A percentile compares a stretch with the other conserved stretches of the same genome.
phyloP scores from a whole-genome alignment of 352 stramenopile genomes.

The Phytophthora macrochlamydospora region DNA sequence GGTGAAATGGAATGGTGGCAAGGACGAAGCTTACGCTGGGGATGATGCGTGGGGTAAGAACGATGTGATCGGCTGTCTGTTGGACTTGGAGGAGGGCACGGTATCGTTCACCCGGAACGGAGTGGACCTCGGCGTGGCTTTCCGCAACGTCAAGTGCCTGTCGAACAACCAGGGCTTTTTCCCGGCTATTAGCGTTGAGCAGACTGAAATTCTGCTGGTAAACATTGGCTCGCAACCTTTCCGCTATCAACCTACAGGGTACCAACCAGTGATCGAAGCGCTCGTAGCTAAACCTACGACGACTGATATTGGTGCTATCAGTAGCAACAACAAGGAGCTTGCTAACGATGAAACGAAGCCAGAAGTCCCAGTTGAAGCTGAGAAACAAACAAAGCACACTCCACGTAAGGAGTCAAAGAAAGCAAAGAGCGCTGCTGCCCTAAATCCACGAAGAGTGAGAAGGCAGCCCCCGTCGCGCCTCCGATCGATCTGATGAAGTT shows the following conservation, averaged over 20 bases:
- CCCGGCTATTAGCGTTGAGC: constrained; percentile 84
- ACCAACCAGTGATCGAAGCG: constrained; percentile 50
- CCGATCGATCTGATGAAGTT: constrained; percentile 61
- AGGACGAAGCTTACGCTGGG: constrained; percentile 63
- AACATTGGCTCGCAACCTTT: constrained; percentile 87
- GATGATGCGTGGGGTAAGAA: constrained; percentile 66
- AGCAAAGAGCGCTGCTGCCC: background rate
- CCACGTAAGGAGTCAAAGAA: constrained; percentile 6
- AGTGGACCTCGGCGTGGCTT: constrained; percentile 63
- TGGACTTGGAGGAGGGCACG: constrained; percentile 75
- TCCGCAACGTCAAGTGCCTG: constrained; percentile 43
- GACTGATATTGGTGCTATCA: background rate
- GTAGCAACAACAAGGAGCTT: background rate
- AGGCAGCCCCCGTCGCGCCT: constrained; percentile 17
- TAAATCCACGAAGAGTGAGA: constrained; percentile 10
- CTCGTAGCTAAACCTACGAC: constrained; percentile 20
- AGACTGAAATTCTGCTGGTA: constrained; percentile 79
- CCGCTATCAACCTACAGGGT: constrained; percentile 52
- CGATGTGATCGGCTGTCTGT: constrained; percentile 89
- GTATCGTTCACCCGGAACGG: constrained; percentile 90
- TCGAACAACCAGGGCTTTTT: constrained; percentile 55
- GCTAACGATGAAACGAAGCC: background rate
- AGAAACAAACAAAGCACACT: constrained; percentile 1
- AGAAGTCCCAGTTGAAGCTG: background rate
- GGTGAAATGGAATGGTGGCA: constrained; percentile 83